These are phyloP conservation scores for Fusarium sp. DNA, from an alignment of 2,329 filamentous ascomycete species.

Conservation along the genomic window DNA sequence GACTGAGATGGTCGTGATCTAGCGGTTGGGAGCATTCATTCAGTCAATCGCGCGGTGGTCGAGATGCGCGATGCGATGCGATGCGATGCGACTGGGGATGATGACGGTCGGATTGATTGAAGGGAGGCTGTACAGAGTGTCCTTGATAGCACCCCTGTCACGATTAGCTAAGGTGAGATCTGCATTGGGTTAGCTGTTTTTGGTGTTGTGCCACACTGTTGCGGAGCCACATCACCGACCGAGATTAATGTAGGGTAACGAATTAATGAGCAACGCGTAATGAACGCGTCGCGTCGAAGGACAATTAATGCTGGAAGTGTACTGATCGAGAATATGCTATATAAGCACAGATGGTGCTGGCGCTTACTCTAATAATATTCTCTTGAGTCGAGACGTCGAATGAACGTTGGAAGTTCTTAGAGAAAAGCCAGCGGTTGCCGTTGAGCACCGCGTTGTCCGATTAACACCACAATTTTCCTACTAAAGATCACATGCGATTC, in stretches of 20 bases:
- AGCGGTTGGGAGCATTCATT: slow-evolving; percentile 38
- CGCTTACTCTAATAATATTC: neutral
- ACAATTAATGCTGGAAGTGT: neutral
- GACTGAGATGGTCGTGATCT: slow-evolving; percentile 32
- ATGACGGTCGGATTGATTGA: slow-evolving; percentile 5
- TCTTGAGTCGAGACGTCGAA: neutral
- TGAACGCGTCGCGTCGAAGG: neutral
- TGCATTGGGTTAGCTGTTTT: slow-evolving; percentile 13
- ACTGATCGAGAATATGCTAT: neutral
- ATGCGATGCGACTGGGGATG: neutral
- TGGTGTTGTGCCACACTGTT: neutral
- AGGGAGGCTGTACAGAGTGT: slow-evolving; percentile 33
- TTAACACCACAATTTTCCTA: too few species aligned
- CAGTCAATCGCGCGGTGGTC: neutral
- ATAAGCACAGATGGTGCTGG: neutral
- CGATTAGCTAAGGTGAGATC: slow-evolving; percentile 28
- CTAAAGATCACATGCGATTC: too few species aligned
- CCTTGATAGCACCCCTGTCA: slow-evolving; percentile 24
- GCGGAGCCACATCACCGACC: neutral
- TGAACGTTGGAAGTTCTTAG: neutral
- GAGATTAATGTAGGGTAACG: neutral
- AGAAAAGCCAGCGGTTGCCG: too few species aligned
- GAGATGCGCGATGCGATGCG: neutral
- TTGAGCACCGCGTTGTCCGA: too few species aligned
- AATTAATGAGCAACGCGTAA: neutral